phyloP scores from a whole-genome alignment of 352 stramenopile species.

The Aphanomyces astaci region DNA sequence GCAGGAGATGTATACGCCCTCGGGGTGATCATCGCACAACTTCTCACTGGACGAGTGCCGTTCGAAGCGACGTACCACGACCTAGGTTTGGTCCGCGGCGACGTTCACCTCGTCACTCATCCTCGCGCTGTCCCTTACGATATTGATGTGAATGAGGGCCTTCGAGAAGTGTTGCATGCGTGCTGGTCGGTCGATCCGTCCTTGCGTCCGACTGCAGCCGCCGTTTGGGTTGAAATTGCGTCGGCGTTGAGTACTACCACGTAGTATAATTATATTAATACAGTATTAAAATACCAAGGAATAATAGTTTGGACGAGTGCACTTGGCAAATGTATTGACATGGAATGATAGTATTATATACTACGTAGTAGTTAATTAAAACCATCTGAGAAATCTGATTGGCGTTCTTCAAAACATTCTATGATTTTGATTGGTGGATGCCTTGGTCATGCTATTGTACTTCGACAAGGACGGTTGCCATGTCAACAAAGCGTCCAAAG shows the following conservation, averaged over 20 bases:
- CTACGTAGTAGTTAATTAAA: too few relatives aligned
- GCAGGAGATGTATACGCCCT: slow-evolving; percentile 11
- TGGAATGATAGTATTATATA: too few relatives aligned
- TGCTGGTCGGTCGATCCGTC: neutral
- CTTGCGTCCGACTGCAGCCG: neutral
- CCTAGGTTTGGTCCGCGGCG: slow-evolving; percentile 15
- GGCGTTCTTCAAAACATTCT: too few relatives aligned
- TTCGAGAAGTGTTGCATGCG: neutral
- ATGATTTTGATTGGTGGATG: too few relatives aligned
- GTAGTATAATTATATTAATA: neutral
- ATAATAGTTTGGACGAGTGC: too few relatives aligned
- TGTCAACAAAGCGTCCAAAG: too few relatives aligned
- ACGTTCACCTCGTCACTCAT: neutral
- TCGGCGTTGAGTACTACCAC: neutral
- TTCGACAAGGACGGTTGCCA: too few relatives aligned
- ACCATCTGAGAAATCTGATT: too few relatives aligned
- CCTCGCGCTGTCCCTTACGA: neutral
- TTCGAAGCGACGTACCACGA: neutral
- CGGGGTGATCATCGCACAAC: slow-evolving; percentile 5
- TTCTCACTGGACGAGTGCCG: neutral
- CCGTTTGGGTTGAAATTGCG: neutral
- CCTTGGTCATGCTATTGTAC: too few relatives aligned
- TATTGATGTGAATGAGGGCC: neutral
- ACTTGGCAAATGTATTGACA: too few relatives aligned
- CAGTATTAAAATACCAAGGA: neutral